A percentile compares a stretch with the other conserved stretches of the same genome.
These are phyloP conservation scores for Cercospora sp. DNA, from an alignment of 2,329 filamentous ascomycete species.

Conservation along the genomic window DNA sequence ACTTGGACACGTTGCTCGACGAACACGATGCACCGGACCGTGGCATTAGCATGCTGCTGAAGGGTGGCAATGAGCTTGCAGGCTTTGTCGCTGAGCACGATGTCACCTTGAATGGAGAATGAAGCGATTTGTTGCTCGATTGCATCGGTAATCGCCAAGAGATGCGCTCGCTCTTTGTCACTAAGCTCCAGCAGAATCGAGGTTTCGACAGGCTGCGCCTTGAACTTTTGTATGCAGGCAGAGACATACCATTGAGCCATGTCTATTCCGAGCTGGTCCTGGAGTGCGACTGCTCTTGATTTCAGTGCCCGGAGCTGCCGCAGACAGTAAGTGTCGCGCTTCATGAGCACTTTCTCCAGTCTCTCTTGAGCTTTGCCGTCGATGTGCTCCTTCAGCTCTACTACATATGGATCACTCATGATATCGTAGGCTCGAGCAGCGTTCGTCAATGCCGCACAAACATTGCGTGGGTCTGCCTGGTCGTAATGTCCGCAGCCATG, in stretches of 20 bases:
- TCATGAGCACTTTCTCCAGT: constrained; percentile 35
- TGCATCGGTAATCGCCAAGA: constrained; percentile 25
- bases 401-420: constrained; percentile 44
- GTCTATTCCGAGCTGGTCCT: constrained; percentile 42
- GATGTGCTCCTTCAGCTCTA: constrained; percentile 35
- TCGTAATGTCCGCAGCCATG: background rate
- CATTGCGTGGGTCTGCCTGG: background rate
- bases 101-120: no score
- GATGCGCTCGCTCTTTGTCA: constrained; percentile 38
- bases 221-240: constrained; percentile 40
- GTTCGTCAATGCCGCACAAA: constrained; percentile 22
- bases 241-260: constrained; percentile 43
- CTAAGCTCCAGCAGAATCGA: constrained; percentile 36
- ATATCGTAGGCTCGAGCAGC: constrained; percentile 36
- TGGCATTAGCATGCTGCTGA: constrained; percentile 34
- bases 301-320: constrained; percentile 42
- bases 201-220: constrained; percentile 28
- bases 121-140: background rate
- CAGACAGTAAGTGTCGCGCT: constrained; percentile 42
- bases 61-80: constrained; percentile 39
- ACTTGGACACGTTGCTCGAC: constrained; percentile 48
- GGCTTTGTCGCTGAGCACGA: constrained; percentile 26
- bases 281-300: constrained; percentile 38
- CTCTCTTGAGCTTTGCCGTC: constrained; percentile 29
- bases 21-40: constrained; percentile 49